These are phyloP conservation scores for Trichoderma sp. DNA, from an alignment of 2,329 filamentous ascomycete species.

Conservation along the genomic window DNA sequence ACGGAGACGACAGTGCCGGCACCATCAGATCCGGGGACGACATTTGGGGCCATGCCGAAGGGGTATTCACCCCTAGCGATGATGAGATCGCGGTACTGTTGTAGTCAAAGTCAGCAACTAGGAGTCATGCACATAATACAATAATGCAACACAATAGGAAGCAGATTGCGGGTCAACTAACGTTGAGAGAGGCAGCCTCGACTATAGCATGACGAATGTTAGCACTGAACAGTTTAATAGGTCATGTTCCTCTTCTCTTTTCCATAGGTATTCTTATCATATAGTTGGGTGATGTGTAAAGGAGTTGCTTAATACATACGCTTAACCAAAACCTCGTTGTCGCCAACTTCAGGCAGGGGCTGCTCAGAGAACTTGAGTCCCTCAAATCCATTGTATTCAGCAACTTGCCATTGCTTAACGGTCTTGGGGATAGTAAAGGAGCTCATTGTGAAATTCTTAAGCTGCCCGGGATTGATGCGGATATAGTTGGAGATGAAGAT, in stretches of 20 bases:
- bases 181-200: conserved; percentile 51
- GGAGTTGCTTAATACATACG: conserved; percentile 26
- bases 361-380: conserved; percentile 55
- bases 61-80: conserved; percentile 50
- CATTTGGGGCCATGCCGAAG: conserved; percentile 41
- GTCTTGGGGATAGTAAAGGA: conserved; percentile 31
- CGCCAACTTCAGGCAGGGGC: conserved; percentile 60
- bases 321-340: conserved; percentile 71
- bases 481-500: not conserved
- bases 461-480: not conserved
- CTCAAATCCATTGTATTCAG: conserved; percentile 50
- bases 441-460: conserved; percentile 1
- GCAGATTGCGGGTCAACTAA: conserved; percentile 22
- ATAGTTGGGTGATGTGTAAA: not conserved
- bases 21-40: conserved; percentile 53
- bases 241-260: not conserved
- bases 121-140: not conserved
- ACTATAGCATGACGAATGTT: conserved; percentile 32
- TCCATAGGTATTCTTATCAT: not conserved
- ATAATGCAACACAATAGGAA: not conserved
- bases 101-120: not conserved
- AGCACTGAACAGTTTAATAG: not conserved
- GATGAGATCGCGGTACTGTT: conserved; percentile 51
- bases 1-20: conserved; percentile 54
- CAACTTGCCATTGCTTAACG: conserved; percentile 57